phyloP scores from a whole-genome alignment of 2,329 filamentous ascomycete genomes.

The Pseudogymnoascus sp. region DNA sequence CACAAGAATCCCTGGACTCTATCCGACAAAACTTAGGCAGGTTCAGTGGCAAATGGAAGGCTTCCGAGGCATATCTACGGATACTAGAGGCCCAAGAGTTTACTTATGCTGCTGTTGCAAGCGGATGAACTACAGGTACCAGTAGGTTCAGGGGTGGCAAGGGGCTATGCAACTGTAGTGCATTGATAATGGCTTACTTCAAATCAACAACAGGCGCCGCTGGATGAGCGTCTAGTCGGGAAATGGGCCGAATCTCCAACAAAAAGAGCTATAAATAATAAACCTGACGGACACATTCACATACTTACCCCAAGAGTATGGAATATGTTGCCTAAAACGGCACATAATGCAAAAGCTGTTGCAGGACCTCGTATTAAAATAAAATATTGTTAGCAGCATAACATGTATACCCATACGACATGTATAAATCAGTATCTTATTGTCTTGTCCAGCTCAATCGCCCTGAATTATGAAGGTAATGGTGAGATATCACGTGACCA shows the following conservation, averaged over 20 bases:
- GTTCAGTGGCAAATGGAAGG: constrained; percentile 30
- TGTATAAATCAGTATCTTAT: background rate
- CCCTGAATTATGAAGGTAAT: background rate
- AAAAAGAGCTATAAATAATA: background rate
- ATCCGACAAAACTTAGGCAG: constrained; percentile 26
- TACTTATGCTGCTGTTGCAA: constrained; percentile 20
- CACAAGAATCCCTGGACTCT: constrained; percentile 25
- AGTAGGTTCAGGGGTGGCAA: background rate
- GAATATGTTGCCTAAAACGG: background rate
- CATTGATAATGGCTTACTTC: background rate
- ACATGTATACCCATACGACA: too few relatives aligned
- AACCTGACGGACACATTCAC: background rate
- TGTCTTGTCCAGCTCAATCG: background rate
- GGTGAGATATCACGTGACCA: background rate
- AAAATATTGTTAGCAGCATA: background rate
- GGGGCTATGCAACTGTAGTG: background rate
- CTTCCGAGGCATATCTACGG: constrained; percentile 32
- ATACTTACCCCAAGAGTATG: background rate
- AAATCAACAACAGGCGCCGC: too few relatives aligned
- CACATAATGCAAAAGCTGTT: background rate
- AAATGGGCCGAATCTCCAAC: background rate
- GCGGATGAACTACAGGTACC: background rate
- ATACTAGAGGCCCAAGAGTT: constrained; percentile 33
- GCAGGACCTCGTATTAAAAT: background rate
- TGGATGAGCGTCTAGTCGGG: background rate